phyloP scores from a whole-genome alignment of 176 grass and related monocot genomes.

The Triticum monococcum region DNA sequence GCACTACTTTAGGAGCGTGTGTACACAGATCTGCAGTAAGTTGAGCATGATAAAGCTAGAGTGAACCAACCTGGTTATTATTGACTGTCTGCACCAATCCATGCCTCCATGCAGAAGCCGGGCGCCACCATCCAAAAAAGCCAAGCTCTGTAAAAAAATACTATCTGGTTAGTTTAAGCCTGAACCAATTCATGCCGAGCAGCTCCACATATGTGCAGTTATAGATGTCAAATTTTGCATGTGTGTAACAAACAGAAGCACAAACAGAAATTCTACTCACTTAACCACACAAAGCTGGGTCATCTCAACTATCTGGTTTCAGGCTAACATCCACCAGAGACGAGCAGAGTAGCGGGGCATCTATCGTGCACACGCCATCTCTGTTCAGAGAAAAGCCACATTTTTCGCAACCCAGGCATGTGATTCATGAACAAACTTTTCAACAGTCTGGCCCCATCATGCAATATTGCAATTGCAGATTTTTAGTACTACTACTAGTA shows the following conservation, averaged over 20 bases:
- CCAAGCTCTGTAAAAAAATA: not conserved
- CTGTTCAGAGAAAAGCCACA: not conserved
- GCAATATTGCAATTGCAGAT: slow-evolving; percentile 1
- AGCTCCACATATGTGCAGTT: not conserved
- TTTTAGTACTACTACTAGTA: not conserved
- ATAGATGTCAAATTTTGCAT: not conserved
- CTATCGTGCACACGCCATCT: not conserved
- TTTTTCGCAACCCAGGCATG: not conserved
- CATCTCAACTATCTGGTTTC: not conserved
- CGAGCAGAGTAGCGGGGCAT: not conserved
- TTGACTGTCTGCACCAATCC: no score
- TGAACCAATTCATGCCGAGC: not conserved
- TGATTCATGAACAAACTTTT: slow-evolving; percentile 22
- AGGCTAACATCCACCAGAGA: slow-evolving; percentile 23
- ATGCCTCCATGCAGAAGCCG: not conserved
- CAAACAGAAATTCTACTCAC: not conserved
- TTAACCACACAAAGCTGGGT: not conserved
- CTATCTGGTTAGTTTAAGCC: not conserved
- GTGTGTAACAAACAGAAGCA: not conserved
- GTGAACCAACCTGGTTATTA: not conserved
- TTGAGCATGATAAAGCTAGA: not conserved
- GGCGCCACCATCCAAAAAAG: not conserved
- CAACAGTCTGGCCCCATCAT: slow-evolving; percentile 11
- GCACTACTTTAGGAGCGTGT: not conserved
- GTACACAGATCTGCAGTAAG: not conserved